Evolutionary conservation across 2,329 filamentous ascomycete genomes (phyloP).

Genomic region (Zymoseptoria brevis): DNA sequence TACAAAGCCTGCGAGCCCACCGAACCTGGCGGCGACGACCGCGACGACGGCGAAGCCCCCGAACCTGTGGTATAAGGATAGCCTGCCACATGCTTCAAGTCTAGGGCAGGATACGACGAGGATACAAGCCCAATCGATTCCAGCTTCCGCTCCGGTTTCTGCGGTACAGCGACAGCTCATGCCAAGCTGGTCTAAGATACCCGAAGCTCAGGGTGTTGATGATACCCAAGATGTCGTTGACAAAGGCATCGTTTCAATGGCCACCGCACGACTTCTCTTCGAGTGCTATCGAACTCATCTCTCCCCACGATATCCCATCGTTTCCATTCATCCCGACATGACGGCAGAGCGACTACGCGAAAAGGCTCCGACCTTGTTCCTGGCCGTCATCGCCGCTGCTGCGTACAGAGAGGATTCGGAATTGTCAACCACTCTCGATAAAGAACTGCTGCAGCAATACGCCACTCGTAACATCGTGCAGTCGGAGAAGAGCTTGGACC

Average conservation of each 20-base stretch:
- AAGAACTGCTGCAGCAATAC: constrained; percentile 43
- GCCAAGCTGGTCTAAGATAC: constrained; percentile 1
- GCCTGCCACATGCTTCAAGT: not conserved
- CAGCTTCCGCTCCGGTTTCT: not conserved
- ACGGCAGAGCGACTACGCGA: constrained; percentile 50
- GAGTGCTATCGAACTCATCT: constrained; percentile 53
- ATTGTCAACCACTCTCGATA: constrained; percentile 39
- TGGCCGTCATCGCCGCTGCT: constrained; percentile 58
- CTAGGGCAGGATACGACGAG: constrained; percentile 1
- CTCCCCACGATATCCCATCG: constrained; percentile 53
- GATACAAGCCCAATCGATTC: not conserved
- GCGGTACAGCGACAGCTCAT: not conserved
- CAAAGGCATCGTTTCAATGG: constrained; percentile 50
- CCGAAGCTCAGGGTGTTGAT: constrained; percentile 6
- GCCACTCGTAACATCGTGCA: constrained; percentile 42
- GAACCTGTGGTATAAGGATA: constrained; percentile 10
- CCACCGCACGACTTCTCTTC: constrained; percentile 50
- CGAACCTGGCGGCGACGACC: not conserved
- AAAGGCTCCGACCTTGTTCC: constrained; percentile 58
- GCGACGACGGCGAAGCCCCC: not conserved
- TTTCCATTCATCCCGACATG: constrained; percentile 50
- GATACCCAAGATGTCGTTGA: constrained; percentile 42
- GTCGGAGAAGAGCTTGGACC: constrained; percentile 45
- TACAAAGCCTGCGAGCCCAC: not conserved
- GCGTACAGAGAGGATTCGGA: constrained; percentile 50